phyloP scores from a whole-genome alignment of 2,329 filamentous ascomycete genomes.

The Pseudocercospora crystallina region DNA sequence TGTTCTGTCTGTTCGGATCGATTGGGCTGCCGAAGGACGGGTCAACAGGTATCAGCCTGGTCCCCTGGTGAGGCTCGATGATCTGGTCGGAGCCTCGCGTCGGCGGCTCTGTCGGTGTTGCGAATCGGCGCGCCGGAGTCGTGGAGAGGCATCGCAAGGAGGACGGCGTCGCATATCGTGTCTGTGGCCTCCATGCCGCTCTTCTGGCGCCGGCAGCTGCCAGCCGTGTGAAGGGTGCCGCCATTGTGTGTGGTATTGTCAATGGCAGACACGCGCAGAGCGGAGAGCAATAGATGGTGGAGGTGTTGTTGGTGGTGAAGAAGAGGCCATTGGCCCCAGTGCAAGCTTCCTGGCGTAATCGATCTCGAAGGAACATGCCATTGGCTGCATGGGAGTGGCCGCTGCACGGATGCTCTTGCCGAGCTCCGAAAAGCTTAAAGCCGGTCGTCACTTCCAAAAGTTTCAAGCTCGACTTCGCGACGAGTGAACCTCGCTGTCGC shows the following conservation, averaged over 20 bases:
- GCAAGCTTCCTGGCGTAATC: not conserved
- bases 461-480: no score
- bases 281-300: conserved; percentile 4
- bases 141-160: conserved; percentile 64
- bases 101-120: conserved; percentile 48
- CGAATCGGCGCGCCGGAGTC: conserved; percentile 62
- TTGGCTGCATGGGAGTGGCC: no score
- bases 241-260: conserved; percentile 56
- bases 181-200: conserved; percentile 18
- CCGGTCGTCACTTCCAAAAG: no score
- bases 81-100: conserved; percentile 14
- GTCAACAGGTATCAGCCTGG: conserved; percentile 64
- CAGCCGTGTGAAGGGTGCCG: conserved; percentile 69
- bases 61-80: conserved; percentile 35
- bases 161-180: conserved; percentile 31
- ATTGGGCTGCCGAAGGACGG: conserved; percentile 59
- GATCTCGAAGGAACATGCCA: no score
- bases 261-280: conserved; percentile 16
- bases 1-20: conserved; percentile 44
- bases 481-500: not conserved
- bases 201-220: conserved; percentile 65
- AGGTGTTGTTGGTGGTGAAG: conserved; percentile 1
- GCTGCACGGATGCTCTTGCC: no score
- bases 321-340: conserved; percentile 15
- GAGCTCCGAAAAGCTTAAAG: no score